Conservation (phyloP, 257 asterid genomes). For the Solanum okadae region DNA sequence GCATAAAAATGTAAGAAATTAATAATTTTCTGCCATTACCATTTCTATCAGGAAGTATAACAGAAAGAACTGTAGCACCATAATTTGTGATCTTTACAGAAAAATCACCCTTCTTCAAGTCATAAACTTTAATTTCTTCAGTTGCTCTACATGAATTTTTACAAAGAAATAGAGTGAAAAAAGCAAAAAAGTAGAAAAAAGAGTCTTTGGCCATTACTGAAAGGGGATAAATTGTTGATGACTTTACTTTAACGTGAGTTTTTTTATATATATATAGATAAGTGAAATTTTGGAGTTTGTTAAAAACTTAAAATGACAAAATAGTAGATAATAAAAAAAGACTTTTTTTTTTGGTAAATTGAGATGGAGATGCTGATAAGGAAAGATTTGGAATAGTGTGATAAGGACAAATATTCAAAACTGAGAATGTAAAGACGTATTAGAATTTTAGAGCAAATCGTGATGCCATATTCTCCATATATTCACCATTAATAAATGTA, state of each 20-base stretch:
- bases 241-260: neutral
- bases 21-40: slow-evolving; percentile 10
- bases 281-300: neutral
- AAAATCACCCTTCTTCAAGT: slow-evolving; percentile 36
- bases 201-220: slow-evolving; percentile 18
- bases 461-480: neutral
- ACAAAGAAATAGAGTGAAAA: neutral
- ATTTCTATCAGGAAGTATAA: slow-evolving; percentile 51
- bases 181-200: slow-evolving; percentile 7
- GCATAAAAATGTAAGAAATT: neutral
- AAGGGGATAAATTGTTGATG: neutral
- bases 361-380: neutral
- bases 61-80: slow-evolving; percentile 67
- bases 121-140: slow-evolving; percentile 31
- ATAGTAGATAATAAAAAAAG: neutral
- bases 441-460: neutral
- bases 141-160: slow-evolving; percentile 7
- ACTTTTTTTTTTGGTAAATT: neutral
- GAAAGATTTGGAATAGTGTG: neutral
- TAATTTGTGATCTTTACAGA: slow-evolving; percentile 54
- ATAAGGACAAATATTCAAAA: neutral
- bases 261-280: neutral
- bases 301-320: neutral
- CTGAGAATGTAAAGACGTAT: neutral
- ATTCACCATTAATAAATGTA: neutral